These are phyloP conservation scores for Arthrobotrys entomopaga DNA, from an alignment of 2,329 filamentous ascomycete genomes.

Conservation along the genomic window DNA sequence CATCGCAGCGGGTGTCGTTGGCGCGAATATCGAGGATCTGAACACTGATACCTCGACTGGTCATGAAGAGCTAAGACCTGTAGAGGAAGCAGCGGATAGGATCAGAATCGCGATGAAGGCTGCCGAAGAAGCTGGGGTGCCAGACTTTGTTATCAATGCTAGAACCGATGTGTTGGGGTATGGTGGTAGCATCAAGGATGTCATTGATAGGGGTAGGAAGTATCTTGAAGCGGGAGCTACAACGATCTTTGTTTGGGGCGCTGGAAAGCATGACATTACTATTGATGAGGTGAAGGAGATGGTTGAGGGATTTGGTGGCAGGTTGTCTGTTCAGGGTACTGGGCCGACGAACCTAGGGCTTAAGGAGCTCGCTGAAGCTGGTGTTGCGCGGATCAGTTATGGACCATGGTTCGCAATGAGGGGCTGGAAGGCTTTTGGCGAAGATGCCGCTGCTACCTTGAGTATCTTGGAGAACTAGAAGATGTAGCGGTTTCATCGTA, in stretches of 20 bases:
- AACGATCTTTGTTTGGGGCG: constrained; percentile 72
- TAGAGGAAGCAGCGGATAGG: constrained; percentile 66
- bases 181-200: constrained; percentile 59
- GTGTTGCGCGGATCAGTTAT: constrained; percentile 69
- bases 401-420: constrained; percentile 62
- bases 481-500: too few species aligned
- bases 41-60: constrained; percentile 61
- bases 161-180: constrained; percentile 68
- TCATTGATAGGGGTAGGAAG: constrained; percentile 67
- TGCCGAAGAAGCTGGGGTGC: constrained; percentile 65
- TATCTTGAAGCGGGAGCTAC: constrained; percentile 70
- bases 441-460: constrained; percentile 30
- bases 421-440: constrained; percentile 38
- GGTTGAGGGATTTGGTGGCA: constrained; percentile 66
- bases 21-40: constrained; percentile 70
- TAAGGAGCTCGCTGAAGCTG: constrained; percentile 65
- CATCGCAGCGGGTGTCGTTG: constrained; percentile 68
- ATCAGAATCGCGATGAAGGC: constrained; percentile 64
- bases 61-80: constrained; percentile 60
- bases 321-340: constrained; percentile 62
- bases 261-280: constrained; percentile 62
- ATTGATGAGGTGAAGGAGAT: constrained; percentile 65
- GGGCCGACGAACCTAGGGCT: constrained; percentile 63
- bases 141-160: constrained; percentile 70
- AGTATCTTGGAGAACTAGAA: constrained; percentile 21